Evolutionary conservation across 2,329 filamentous ascomycete species (phyloP), one percentile per base, ranked within the genome.

Genomic region (Botrytis fragariae): DNA sequence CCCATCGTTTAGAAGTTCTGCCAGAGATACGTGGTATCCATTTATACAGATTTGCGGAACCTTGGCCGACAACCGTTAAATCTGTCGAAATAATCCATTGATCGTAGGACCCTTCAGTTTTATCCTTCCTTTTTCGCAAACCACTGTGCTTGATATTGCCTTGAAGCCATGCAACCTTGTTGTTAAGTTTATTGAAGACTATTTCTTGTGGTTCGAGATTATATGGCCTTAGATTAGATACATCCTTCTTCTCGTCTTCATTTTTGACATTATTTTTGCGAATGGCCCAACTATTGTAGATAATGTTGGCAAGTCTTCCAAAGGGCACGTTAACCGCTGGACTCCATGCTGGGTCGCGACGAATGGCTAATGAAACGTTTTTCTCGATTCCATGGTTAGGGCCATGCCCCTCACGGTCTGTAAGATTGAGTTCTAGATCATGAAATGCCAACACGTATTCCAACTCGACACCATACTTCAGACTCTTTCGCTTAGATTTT

Each of bases 401-500:
- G 5, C 39, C 35, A 4, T 37, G 25, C 22, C 60, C 48, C 25
- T 48, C 32, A 16, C 22, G 6, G 6, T 69, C 69, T 42, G 14
- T 61, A 29, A 78, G 75, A 18, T 61, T 16, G 20, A 78, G 68
- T 57, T 77, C 68, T 39, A 73, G 59, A 54, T 78, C 73, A 48
- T 76, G 74, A 54, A 78, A 79, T 16, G 76, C 77, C 60, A 78
- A 75, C 4, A 79, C 74, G 22, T 76, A 75, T 67, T 79, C 78
- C 37, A 79, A 45, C 73, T 79, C 77, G 6, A 79, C 62, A 12
- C 78, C 75, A 64, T 75, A 79, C 6, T 69, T 72, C 65, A 75
- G 14, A 44, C 29, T 57, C 29, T 20, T 69, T 29, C 48, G 65
- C 25, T 18, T 32, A 29, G 35, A 32, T 14, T 57, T 22, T 5